Conservation (phyloP, 164 flowering plant species). For the Aristolochia californica region DNA sequence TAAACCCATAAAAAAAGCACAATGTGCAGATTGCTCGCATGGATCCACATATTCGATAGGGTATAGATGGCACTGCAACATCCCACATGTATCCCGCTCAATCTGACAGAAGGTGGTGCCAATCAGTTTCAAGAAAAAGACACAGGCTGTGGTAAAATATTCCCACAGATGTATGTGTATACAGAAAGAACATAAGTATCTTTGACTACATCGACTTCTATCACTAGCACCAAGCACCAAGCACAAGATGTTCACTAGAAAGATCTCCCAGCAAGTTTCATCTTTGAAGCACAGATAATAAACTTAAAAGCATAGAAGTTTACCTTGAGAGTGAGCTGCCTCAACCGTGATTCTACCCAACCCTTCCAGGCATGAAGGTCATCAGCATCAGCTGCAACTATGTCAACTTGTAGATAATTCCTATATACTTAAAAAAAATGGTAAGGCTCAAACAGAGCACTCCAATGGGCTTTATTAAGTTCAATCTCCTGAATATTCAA, state of each 20-base stretch:
- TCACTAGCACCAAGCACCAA: no score
- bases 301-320: not conserved
- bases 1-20: constrained; percentile 92
- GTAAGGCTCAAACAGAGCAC: constrained; percentile 76
- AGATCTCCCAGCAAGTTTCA: no score
- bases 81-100: constrained; percentile 82
- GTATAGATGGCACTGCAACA: constrained; percentile 92
- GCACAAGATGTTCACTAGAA: no score
- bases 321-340: constrained; percentile 87
- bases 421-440: constrained; percentile 78
- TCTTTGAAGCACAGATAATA: not conserved
- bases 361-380: constrained; percentile 91
- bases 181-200: no score
- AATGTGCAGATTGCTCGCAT: constrained; percentile 57
- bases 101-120: constrained; percentile 48
- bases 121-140: not conserved
- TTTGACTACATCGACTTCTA: no score
- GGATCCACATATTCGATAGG: constrained; percentile 69
- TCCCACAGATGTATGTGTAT: not conserved
- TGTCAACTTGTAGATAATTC: constrained; percentile 90
- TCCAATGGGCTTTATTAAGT: constrained; percentile 65
- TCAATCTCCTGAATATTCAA: constrained; percentile 62
- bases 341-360: constrained; percentile 95
- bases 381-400: constrained; percentile 75
- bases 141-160: not conserved